These are phyloP conservation scores for Ceratobasidium sp. DNA, from an alignment of 1,284 basidiomycete genomes.

Conservation along the genomic window DNA sequence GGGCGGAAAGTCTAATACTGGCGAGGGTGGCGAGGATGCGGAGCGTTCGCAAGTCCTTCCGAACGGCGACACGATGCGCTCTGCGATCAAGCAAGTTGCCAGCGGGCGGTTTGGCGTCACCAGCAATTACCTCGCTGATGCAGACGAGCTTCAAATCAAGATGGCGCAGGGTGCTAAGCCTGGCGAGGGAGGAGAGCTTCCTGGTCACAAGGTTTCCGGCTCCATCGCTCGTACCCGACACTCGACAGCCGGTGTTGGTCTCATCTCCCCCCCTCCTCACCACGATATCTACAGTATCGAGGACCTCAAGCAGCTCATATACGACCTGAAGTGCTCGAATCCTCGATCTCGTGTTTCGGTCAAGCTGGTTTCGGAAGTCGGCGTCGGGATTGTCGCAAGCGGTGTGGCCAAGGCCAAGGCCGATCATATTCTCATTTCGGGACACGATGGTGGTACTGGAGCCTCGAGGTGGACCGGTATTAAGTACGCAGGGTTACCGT, in stretches of 20 bases:
- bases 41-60: conserved; percentile 82
- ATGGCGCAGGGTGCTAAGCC: conserved; percentile 99
- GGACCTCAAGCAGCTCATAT: conserved; percentile 96
- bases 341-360: conserved; percentile 93
- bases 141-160: conserved; percentile 97
- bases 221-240: conserved; percentile 96
- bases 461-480: conserved; percentile 98
- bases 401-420: conserved; percentile 98
- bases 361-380: conserved; percentile 97
- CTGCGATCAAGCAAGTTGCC: conserved; percentile 96
- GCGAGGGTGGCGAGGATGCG: conserved; percentile 96
- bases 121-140: conserved; percentile 94
- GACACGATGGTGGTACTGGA: conserved; percentile 96
- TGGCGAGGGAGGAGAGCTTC: conserved; percentile 95
- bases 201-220: conserved; percentile 93
- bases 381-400: conserved; percentile 95
- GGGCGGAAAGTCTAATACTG: conserved; percentile 96
- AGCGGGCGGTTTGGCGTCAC: conserved; percentile 98
- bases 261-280: conserved; percentile 96
- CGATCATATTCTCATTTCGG: conserved; percentile 95
- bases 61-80: conserved; percentile 92
- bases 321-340: conserved; percentile 95
- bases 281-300: conserved; percentile 99
- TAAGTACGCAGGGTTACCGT: conserved; percentile 96
- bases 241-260: conserved; percentile 94